These are phyloP conservation scores for Boletus vermiculosoides DNA, from an alignment of 768 basidiomycete genomes.

Conservation along the genomic window DNA sequence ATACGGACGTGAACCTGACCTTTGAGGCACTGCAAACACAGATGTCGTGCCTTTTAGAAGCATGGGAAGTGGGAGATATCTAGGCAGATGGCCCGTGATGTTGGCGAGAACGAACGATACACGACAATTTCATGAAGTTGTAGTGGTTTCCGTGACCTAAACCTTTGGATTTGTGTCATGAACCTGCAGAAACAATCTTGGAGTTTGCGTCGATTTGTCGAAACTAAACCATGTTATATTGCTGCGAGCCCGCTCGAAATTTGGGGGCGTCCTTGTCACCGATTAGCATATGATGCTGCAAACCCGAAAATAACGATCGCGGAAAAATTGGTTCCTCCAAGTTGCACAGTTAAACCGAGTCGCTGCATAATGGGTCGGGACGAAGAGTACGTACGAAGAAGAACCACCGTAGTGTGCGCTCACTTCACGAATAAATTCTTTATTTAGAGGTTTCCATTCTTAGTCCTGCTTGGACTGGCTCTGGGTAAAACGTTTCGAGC, in stretches of 20 bases:
- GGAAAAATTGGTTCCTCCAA: neutral
- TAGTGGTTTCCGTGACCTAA: neutral
- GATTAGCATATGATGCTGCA: neutral
- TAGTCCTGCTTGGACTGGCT: too few species aligned
- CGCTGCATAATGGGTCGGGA: neutral
- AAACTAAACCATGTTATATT: neutral
- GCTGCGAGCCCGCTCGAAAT: neutral
- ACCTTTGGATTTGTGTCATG: neutral
- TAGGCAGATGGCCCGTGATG: neutral
- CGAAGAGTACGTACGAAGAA: neutral
- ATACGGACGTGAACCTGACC: conserved; percentile 18
- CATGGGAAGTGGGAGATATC: conserved; percentile 29
- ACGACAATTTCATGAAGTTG: too few species aligned
- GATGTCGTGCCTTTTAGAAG: conserved; percentile 28
- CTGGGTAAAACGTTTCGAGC: too few species aligned
- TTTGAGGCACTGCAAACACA: conserved; percentile 20
- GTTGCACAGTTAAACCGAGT: neutral
- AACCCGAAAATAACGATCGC: neutral
- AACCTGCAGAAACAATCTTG: neutral
- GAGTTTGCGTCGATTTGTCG: neutral
- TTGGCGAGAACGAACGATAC: neutral
- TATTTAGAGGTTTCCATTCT: too few species aligned
- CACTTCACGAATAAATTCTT: too few species aligned
- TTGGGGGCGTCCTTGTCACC: neutral
- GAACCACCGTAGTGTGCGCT: too few species aligned